Conservation (phyloP, 2,329 filamentous ascomycete species). For the Aspergillus felis region DNA sequence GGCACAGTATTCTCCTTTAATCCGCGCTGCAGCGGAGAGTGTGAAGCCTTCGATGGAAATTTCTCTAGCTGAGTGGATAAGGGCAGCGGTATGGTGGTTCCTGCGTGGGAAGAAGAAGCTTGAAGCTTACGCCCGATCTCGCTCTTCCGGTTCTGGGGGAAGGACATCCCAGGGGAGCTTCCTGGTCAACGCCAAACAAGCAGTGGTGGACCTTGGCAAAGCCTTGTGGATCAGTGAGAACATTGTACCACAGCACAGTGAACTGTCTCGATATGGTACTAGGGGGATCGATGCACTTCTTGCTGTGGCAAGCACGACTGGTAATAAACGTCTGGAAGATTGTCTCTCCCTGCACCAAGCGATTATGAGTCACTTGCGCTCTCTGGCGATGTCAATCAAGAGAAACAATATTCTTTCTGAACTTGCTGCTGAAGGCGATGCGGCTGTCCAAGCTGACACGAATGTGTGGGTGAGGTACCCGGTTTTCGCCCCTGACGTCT, state of each 20-base stretch:
- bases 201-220: conserved; percentile 82
- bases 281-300: conserved; percentile 38
- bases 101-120: conserved; percentile 72
- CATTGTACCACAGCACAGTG: conserved; percentile 38
- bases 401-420: conserved; percentile 72
- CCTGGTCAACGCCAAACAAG: conserved; percentile 59
- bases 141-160: conserved; percentile 52
- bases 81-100: conserved; percentile 85
- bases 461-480: conserved; percentile 80
- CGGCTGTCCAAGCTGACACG: conserved; percentile 75
- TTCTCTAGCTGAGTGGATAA: conserved; percentile 63
- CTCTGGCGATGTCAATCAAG: conserved; percentile 77
- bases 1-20: conserved; percentile 70
- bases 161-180: conserved; percentile 40
- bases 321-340: conserved; percentile 44
- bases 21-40: conserved; percentile 72
- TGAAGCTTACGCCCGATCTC: conserved; percentile 66
- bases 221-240: conserved; percentile 69
- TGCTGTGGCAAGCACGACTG: conserved; percentile 41
- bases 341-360: conserved; percentile 50
- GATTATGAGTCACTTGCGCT: conserved; percentile 63
- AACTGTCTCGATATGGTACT: conserved; percentile 37
- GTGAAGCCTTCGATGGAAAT: conserved; percentile 63
- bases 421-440: conserved; percentile 56
- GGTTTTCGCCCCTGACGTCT: conserved; percentile 65